Evolutionary conservation across 108 stramenopile genomes (phyloP), one percentile per base, ranked within the genome.

Genomic region (Epithemia pelagica): DNA sequence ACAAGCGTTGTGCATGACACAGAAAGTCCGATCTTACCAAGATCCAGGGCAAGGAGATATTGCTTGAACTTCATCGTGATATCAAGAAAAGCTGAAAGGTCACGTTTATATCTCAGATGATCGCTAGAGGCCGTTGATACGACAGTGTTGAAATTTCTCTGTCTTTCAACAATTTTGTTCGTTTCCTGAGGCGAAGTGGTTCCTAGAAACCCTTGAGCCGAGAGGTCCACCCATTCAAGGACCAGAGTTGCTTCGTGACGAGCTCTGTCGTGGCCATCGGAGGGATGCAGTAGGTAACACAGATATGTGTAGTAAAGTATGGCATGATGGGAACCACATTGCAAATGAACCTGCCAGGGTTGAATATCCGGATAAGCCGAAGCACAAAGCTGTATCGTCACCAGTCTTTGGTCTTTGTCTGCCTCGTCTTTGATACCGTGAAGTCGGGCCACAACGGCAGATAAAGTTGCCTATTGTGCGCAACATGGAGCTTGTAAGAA

Each of bases 321-420:
- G 10, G 5, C 10, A 15, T 46, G 5, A 15, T 5, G 10, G 15
- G 5, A 5, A 10, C 15, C 10, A 54, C 59, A 71, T 27, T 66
- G 33, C 37, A 72, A 59, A 58, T 71, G 74, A 25, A 94, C 86
- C 62, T 79, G 82, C 85, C 87, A 85, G 1, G 92, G 88, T 54
- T 71, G 77, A 29, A 94, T 46, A 71, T 94, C 92, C 25, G 92
- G 92, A 67, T 84, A 94, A 24, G 86, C 89, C 23, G 92, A 85
- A 24, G 85, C 92, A 53, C 86, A 78, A 52, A 90, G 33, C 15
- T 75, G 30, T 1, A 74, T 70, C 19, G 85, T 32, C 30, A 73
- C 65, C 8, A 76, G 52, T 67, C 64, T 57, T 24, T 76, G 53
- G 0, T 58, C 53, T 52, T 57, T 22, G 23, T 61, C 56, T 19